Base-by-base conservation (phyloP, 768 basidiomycete species). In the Ephemerocybe angulata region DNA sequence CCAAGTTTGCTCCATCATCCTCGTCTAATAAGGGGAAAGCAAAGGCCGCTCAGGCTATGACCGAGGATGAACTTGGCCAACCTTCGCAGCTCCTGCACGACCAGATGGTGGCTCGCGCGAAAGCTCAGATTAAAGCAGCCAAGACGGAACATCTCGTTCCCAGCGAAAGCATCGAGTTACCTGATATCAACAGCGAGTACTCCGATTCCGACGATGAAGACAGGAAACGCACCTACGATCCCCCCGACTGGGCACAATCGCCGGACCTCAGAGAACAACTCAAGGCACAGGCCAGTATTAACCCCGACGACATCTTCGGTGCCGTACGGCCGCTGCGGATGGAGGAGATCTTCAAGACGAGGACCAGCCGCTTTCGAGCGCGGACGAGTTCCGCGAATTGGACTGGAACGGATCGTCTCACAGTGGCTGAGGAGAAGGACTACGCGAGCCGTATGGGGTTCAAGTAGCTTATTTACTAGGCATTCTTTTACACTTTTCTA, bases 101-200 rank as follows among this genome's bases (percentile, higher is more conserved):
- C 2, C 85, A 86, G 63, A 87, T 87, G 86, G 81, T 83, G n/a
- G 84, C 83, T 38, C 81, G 85, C 25, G 81, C 82, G 22, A 84
- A 85, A 64, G 81, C 86, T 27, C 84, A 87, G 59, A 71, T 87
- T 52, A 78, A 84, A 55, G 85, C 86, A 24, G 78, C 82, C 13
- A 76, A 80, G 33, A 66, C 71, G 1, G 69, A 72, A 35, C 79
- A 83, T 10, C 66, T 72, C 2, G 67, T 86, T 53, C 71, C 85
- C 17, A 89, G 85, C 65, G 89, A 93, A 74, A 85, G 79, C 65
- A 91, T 95, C 62, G 93, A 94, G 63, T 76, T 99, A 17, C 95
- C 96, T 0, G 96, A 98, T 43, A 93, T 97, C 65, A 88, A 93
- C 63, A 93, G 90, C 72, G 96, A 98, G 63, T 98, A 98, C 70